Conservation (phyloP, 768 basidiomycete species). For the Phaeotremella skinneri region DNA sequence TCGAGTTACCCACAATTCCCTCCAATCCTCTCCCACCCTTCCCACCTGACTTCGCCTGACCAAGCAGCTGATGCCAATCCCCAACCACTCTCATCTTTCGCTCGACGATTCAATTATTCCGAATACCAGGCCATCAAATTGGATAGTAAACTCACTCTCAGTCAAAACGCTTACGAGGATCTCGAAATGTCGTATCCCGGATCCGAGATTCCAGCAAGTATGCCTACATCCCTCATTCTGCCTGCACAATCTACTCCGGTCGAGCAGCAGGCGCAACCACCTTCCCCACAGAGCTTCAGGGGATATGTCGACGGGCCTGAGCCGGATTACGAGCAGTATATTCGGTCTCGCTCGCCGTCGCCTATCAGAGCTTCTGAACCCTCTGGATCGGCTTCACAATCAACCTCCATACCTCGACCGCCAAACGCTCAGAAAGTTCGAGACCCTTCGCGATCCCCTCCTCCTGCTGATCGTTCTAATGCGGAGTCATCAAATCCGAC, state of each 20-base stretch:
- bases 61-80: no score
- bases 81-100: neutral
- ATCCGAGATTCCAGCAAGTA: neutral
- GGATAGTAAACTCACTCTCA: neutral
- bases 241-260: neutral
- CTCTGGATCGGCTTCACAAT: neutral
- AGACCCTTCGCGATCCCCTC: neutral
- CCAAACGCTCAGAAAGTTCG: neutral
- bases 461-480: neutral
- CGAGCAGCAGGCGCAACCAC: neutral
- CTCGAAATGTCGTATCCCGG: no score
- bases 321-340: neutral
- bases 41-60: no score
- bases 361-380: neutral
- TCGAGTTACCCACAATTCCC: neutral
- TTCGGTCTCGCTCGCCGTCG: neutral
- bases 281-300: neutral
- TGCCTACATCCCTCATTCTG: neutral
- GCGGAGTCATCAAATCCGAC: neutral
- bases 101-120: neutral
- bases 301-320: neutral
- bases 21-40: neutral
- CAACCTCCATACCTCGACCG: neutral
- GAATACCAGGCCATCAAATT: neutral
- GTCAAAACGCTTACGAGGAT: no score